Base-by-base conservation (phyloP, 139 green algal species). In the Coccomyxa sp. region DNA sequence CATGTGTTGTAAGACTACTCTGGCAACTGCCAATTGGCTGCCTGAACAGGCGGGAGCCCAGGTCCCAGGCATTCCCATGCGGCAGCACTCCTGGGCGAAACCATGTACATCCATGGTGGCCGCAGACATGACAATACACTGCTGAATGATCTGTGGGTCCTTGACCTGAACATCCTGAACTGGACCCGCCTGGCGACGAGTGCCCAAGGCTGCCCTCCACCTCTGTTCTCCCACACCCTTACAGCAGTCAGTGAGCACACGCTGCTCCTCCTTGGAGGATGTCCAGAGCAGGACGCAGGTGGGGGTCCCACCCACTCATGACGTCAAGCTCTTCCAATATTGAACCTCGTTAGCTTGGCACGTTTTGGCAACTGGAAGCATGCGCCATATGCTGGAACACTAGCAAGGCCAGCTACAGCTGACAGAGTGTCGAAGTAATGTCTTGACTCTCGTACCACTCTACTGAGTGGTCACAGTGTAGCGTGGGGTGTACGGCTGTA, bases 141-240 rank as follows among this genome's bases (percentile, higher is more conserved):
- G n/a, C n/a, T n/a, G n/a, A n/a, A 35, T 34, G 74, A 33, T 8
- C 41, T 78, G 33, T 41, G 70, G 40, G 50, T 31, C 31, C 2
- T 78, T 31, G 74, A 78, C 54, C 74, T 78, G 7, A 7, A 10
- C 8, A 27, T 29, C 39, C 14, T 22, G 12, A 40, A 4, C 16
- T 78, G 74, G 74, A 24, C 34, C 22, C 29, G 16, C 6, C 12
- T 78, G 12, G 34, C 16, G 27, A 50, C 73, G 10, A 44, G 0
- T 44, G 36, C 50, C 27, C 70, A 2, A 12, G 36, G 36, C 70
- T 2, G 33, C 70, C 9, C 36, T 3, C 70, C 44, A 55, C 75
- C 64, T 29, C 64, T 75, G 70, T 90, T 92, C 78, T 90, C 85
- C 6, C 88, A 92, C 73, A 81, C 82, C 36, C 68, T 92, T 16